A percentile compares a stretch with the other conserved stretches of the same genome.
Conservation (phyloP, 2,329 filamentous ascomycete genomes). For the Aspergillus sp. region DNA sequence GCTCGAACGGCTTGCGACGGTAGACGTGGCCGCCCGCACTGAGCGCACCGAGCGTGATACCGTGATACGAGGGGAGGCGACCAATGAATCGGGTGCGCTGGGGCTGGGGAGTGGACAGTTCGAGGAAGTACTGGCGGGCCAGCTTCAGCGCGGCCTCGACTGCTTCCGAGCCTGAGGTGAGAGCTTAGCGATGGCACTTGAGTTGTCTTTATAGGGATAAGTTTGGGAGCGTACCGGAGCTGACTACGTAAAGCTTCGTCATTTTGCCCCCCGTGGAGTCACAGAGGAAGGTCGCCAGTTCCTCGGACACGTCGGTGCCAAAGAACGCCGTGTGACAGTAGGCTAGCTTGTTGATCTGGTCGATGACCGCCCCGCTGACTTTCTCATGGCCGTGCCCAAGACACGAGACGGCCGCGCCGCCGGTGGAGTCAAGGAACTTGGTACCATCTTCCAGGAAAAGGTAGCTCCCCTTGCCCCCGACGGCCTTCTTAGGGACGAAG, state of each 20-base stretch:
- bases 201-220: not conserved
- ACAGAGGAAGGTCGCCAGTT: conserved; percentile 51
- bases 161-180: conserved; percentile 59
- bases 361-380: conserved; percentile 58
- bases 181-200: not conserved
- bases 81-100: conserved; percentile 61
- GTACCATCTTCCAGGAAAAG: conserved; percentile 55
- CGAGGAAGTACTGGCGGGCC: conserved; percentile 63
- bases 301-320: conserved; percentile 52
- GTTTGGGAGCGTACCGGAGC: conserved; percentile 48
- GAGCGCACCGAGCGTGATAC: conserved; percentile 66
- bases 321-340: conserved; percentile 63
- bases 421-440: conserved; percentile 67
- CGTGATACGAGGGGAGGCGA: conserved; percentile 66
- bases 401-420: conserved; percentile 70
- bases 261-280: conserved; percentile 53
- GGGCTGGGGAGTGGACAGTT: conserved; percentile 52
- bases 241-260: conserved; percentile 55
- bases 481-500: conserved; percentile 45
- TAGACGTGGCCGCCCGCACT: conserved; percentile 61
- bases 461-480: conserved; percentile 50
- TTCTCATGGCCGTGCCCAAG: conserved; percentile 65
- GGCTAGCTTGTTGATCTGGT: conserved; percentile 57
- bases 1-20: conserved; percentile 61
- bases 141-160: conserved; percentile 68